A percentile compares a stretch with the other conserved stretches of the same genome.
These are phyloP conservation scores for Pontederia crassipes DNA, from an alignment of 176 grass and related monocot species.

Conservation along the genomic window DNA sequence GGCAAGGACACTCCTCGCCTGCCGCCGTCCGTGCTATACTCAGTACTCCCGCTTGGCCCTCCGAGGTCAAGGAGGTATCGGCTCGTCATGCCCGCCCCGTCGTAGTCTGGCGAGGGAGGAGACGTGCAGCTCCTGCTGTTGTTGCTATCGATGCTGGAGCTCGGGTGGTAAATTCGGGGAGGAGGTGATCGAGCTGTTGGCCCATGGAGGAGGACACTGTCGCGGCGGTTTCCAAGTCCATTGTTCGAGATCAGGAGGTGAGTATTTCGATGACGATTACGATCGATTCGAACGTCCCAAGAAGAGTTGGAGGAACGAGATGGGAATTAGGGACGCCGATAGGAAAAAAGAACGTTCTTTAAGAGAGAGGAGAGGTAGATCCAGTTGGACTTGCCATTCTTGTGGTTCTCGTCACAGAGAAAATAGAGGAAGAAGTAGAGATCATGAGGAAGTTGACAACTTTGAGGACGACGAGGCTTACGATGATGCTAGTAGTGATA, in stretches of 20 bases:
- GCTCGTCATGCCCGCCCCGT: neutral
- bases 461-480: neutral
- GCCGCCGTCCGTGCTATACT: neutral
- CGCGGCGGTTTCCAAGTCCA: too few relatives aligned
- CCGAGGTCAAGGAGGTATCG: neutral
- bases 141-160: neutral
- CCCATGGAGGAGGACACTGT: too few relatives aligned
- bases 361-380: conserved; percentile 7
- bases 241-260: neutral
- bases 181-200: neutral
- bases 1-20: conserved; percentile 7
- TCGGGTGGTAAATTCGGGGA: neutral
- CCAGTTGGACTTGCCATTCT: neutral
- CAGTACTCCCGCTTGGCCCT: neutral
- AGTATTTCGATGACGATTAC: neutral
- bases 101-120: neutral
- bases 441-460: neutral
- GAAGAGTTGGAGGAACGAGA: neutral
- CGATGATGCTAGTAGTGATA: neutral
- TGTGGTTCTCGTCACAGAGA: neutral
- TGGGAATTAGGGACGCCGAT: neutral
- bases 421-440: neutral
- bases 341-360: neutral
- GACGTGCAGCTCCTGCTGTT: neutral
- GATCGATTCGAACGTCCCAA: neutral